Evolutionary conservation across 495 filamentous ascomycete species (phyloP).

Genomic region (Podospora comata): DNA sequence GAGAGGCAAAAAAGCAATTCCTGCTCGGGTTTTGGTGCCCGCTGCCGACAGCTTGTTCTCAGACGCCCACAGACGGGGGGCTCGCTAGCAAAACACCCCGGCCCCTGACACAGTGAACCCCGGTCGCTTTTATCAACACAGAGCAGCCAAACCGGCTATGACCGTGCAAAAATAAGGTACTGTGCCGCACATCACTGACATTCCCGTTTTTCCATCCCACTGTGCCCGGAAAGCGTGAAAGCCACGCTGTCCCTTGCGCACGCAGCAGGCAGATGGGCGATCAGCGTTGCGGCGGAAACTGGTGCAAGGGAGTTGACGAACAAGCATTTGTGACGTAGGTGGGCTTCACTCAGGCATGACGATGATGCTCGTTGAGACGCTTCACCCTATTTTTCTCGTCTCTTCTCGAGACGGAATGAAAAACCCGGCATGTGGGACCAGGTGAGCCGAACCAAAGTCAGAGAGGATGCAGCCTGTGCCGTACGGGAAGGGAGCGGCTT

Average conservation of each 20-base stretch:
- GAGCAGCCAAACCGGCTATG: slow-evolving; percentile 20
- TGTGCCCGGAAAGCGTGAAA: slow-evolving; percentile 11
- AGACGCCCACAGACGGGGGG: slow-evolving; percentile 11
- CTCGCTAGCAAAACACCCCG: slow-evolving; percentile 20
- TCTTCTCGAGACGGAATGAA: not conserved
- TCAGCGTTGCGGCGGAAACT: not conserved
- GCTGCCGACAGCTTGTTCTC: slow-evolving; percentile 12
- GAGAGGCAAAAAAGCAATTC: slow-evolving; percentile 11
- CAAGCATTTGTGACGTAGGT: not conserved
- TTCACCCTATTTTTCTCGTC: not conserved
- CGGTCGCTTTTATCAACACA: slow-evolving; percentile 5
- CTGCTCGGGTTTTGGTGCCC: slow-evolving; percentile 10
- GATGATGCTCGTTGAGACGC: no score
- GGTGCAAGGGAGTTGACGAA: not conserved
- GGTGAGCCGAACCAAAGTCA: not conserved
- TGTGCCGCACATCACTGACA: slow-evolving; percentile 26
- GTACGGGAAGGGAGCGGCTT: not conserved
- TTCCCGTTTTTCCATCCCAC: slow-evolving; percentile 24
- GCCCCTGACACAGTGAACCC: slow-evolving; percentile 20
- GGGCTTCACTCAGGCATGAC: not conserved
- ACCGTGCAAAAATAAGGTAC: slow-evolving; percentile 28
- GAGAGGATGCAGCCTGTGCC: not conserved
- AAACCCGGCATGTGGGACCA: not conserved
- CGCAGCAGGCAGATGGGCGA: not conserved
- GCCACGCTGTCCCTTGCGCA: slow-evolving; percentile 11